Conservation (phyloP, 148 eudicot species). For the Amaranthus cruentus region DNA sequence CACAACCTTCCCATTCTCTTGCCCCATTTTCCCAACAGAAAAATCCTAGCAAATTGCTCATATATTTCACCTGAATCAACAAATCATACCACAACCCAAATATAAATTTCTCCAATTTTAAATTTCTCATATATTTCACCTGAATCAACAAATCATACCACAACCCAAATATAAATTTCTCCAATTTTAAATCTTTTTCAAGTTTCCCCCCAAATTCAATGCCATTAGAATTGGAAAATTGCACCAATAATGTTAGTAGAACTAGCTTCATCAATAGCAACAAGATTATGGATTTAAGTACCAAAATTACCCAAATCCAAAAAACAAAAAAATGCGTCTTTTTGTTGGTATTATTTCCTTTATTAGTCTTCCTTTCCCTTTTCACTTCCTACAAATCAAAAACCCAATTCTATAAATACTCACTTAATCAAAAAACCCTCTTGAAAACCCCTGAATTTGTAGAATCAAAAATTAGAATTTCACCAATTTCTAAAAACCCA, state of each 20-base stretch:
- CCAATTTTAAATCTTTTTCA: neutral
- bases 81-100: neutral
- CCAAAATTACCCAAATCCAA: conserved; percentile 33
- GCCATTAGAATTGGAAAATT: neutral
- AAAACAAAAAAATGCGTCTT: conserved; percentile 48
- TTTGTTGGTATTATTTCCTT: conserved; percentile 26
- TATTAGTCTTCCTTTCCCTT: conserved; percentile 34
- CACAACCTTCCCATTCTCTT: neutral
- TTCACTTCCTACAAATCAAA: conserved; percentile 29
- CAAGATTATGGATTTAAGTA: conserved; percentile 23
- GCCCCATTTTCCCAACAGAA: neutral
- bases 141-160: conserved; percentile 28
- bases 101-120: conserved; percentile 5
- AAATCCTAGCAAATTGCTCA: neutral
- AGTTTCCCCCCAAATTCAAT: neutral
- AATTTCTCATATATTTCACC: conserved; percentile 24
- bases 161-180: conserved; percentile 1
- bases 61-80: neutral
- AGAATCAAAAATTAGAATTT: conserved; percentile 47
- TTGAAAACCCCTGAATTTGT: conserved; percentile 41
- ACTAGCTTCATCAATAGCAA: neutral
- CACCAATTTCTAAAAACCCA: conserved; percentile 26
- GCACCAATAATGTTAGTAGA: conserved; percentile 1
- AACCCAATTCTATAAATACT: conserved; percentile 23
- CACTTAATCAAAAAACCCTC: neutral